Percentiles rank a stretch among this genome's conserved stretches.
These are phyloP conservation scores for Aspergillus floridensis DNA, from an alignment of 2,329 filamentous ascomycete species.

Conservation along the genomic window DNA sequence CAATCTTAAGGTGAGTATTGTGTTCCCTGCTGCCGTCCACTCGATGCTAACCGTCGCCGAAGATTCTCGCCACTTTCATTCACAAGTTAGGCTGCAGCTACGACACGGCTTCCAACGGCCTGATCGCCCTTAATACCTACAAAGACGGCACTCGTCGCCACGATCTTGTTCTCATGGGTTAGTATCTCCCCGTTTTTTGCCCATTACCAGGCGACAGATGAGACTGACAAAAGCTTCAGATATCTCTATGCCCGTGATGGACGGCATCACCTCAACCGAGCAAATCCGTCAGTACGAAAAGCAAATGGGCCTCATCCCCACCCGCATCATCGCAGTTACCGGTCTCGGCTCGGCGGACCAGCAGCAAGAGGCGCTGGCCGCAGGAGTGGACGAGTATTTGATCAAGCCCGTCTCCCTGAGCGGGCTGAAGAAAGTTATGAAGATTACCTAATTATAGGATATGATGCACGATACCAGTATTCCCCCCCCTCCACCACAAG, in stretches of 20 bases:
- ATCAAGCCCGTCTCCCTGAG: constrained; percentile 27
- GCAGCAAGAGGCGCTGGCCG: constrained; percentile 25
- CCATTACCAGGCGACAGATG: no score
- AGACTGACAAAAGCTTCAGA: constrained; percentile 24
- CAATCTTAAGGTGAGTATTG: constrained; percentile 29
- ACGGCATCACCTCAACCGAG: constrained; percentile 42
- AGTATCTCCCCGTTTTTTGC: not conserved
- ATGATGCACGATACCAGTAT: not conserved
- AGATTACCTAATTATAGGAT: constrained; percentile 9
- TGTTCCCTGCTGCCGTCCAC: no score
- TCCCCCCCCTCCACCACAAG: not conserved
- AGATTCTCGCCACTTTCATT: constrained; percentile 37
- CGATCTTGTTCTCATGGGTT: constrained; percentile 35
- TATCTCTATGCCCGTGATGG: constrained; percentile 44
- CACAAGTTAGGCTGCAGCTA: constrained; percentile 34
- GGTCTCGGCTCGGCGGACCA: constrained; percentile 26
- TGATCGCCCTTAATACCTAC: constrained; percentile 37
- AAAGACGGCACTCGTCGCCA: constrained; percentile 25
- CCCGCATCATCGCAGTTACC: constrained; percentile 28
- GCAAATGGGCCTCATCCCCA: constrained; percentile 17
- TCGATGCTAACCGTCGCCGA: not conserved
- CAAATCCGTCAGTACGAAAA: constrained; percentile 37
- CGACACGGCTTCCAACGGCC: constrained; percentile 37
- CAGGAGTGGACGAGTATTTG: constrained; percentile 27
- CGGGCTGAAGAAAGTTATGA: constrained; percentile 22